Evolutionary conservation across 495 filamentous ascomycete species (phyloP).

Genomic region (Staphylotrichum longicolle): DNA sequence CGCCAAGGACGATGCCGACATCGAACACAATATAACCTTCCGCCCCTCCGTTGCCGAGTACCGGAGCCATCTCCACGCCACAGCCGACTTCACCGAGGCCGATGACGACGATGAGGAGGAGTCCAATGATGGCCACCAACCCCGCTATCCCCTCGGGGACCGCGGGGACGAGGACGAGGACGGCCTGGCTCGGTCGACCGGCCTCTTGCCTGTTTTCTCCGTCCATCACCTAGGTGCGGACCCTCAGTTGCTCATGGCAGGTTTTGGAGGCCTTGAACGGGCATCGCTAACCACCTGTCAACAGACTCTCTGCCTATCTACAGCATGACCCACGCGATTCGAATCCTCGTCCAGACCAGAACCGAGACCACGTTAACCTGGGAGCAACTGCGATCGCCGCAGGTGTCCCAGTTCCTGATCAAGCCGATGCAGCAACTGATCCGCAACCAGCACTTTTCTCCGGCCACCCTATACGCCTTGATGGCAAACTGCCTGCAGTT

Average conservation of each 20-base stretch:
- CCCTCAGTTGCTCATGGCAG: not conserved
- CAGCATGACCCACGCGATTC: conserved; percentile 83
- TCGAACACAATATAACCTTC: conserved; percentile 35
- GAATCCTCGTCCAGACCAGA: conserved; percentile 71
- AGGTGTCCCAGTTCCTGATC: conserved; percentile 90
- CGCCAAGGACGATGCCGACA: conserved; percentile 28
- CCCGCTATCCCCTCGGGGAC: conserved; percentile 11
- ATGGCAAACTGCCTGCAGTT: conserved; percentile 95
- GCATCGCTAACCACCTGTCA: conserved; percentile 16
- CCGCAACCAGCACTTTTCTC: conserved; percentile 71
- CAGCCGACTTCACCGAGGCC: conserved; percentile 57
- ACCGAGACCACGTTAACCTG: conserved; percentile 92
- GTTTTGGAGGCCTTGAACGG: not conserved
- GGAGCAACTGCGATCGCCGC: conserved; percentile 91
- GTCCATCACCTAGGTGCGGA: conserved; percentile 70
- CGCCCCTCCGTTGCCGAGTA: conserved; percentile 38
- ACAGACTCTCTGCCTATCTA: conserved; percentile 71
- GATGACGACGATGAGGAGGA: conserved; percentile 54
- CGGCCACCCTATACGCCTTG: conserved; percentile 81
- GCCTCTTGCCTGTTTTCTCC: conserved; percentile 82
- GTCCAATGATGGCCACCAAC: conserved; percentile 43
- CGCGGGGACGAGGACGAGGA: conserved; percentile 53
- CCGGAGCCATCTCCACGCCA: conserved; percentile 46
- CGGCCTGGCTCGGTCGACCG: conserved; percentile 47
- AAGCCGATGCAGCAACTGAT: conserved; percentile 89